Evolutionary conservation across 2,329 filamentous ascomycete genomes (phyloP), one percentile per base, ranked within the genome.

Genomic region (Colletotrichum magnum): DNA sequence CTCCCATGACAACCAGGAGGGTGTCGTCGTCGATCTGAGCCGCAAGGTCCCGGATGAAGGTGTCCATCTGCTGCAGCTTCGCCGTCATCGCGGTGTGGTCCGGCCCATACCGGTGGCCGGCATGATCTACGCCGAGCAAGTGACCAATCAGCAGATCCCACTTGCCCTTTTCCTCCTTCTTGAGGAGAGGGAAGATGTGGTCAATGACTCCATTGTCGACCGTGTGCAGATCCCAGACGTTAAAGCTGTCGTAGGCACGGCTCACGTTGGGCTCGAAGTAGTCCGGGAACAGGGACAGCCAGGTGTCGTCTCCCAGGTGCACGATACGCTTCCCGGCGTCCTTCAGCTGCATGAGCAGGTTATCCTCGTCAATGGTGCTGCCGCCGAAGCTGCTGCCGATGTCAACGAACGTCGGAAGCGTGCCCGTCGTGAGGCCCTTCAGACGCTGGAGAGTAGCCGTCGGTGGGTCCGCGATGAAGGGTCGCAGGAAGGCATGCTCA

Each of bases 121-220:
- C 96, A 82, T 99, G 96, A 80, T 99, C 96, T 24, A 99, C 96
- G 5, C 96, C 96, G 48, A 99, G 87, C 74, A 95, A 95, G 79
- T 99, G 96, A 1, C 93, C 96, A 78, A 99, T 92, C 43, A 98
- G 88, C n/a, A 99, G 85, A 81, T 99, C 95, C 96, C 96, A 99
- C 64, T 93, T 88, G 5, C 83, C 87, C 59, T 87, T 85, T 76
- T 90, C 90, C 57, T 87, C 84, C 1, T 88, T 79, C 57, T 91
- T 85, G 71, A 99, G 81, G 2, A 98, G 86, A 2, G 96, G 96
- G 70, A 96, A 92, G 6, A 99, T 90, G 80, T 98, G 93, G 74
- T 97, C 93, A 13, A 92, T 92, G 26, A 99, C 96, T 1, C 96
- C 96, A 76, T 98, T 95, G 77, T 99, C 96, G 3, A 99, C 93